A percentile compares a stretch with the other conserved stretches of the same genome.
Evolutionary conservation across 1,139 yeast genomes (phyloP).

Genomic region (Chernovozyma sophiae-reginae): DNA sequence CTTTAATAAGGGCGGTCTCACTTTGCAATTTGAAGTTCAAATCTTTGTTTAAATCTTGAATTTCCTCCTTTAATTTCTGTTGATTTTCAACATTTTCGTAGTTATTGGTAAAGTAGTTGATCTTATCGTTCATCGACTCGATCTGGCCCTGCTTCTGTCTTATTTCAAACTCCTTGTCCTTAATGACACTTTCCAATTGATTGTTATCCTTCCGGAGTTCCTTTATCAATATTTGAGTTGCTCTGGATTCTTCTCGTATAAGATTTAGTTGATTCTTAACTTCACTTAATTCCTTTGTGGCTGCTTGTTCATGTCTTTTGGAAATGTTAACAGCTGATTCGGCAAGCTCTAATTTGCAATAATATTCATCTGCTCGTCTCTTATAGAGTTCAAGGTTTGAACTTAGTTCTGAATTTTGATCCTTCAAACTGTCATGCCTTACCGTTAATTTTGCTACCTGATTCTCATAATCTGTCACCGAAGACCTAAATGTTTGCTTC

Average conservation of each 20-base stretch:
- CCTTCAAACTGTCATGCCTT: constrained; percentile 48
- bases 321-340: constrained; percentile 69
- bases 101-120: constrained; percentile 49
- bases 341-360: constrained; percentile 69
- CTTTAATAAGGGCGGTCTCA: constrained; percentile 64
- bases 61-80: constrained; percentile 52
- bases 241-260: constrained; percentile 55
- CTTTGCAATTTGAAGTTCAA: constrained; percentile 53
- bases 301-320: constrained; percentile 55
- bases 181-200: constrained; percentile 53
- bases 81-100: constrained; percentile 39
- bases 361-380: constrained; percentile 71
- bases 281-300: constrained; percentile 55
- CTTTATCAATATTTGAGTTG: constrained; percentile 54
- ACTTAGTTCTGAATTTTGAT: constrained; percentile 50
- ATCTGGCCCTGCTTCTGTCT: constrained; percentile 46
- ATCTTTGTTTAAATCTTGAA: constrained; percentile 55
- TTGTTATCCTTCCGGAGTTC: constrained; percentile 53
- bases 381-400: constrained; percentile 61
- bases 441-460: constrained; percentile 43
- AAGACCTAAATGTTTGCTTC: constrained; percentile 29
- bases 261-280: constrained; percentile 48
- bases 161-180: constrained; percentile 56
- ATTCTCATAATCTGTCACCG: constrained; percentile 39
- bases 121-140: constrained; percentile 44